These are phyloP conservation scores for Clonostachys byssicola DNA, from an alignment of 2,329 filamentous ascomycete genomes.

Conservation along the genomic window DNA sequence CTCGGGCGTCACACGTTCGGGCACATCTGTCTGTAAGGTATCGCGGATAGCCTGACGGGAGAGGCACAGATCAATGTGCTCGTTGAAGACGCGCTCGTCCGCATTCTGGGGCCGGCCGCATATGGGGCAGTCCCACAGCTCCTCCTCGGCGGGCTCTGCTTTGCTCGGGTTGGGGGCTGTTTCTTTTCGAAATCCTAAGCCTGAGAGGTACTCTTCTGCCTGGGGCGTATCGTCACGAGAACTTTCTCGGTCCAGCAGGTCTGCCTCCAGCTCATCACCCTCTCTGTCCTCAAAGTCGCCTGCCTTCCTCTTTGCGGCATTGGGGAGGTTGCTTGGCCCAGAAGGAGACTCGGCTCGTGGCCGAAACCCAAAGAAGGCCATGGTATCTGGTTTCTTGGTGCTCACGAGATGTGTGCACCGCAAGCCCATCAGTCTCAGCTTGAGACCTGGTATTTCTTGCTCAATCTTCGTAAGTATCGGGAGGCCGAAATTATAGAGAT, in stretches of 20 bases:
- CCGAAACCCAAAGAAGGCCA: slow-evolving; percentile 72
- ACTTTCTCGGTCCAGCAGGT: slow-evolving; percentile 5
- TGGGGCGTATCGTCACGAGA: slow-evolving; percentile 3
- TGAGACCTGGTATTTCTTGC: slow-evolving; percentile 77
- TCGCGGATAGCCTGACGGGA: slow-evolving; percentile 84
- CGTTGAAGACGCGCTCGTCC: slow-evolving; percentile 77
- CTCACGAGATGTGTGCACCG: slow-evolving; percentile 84
- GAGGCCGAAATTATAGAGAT: slow-evolving; percentile 76
- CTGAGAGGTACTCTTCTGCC: slow-evolving; percentile 6
- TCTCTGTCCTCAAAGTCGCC: slow-evolving; percentile 18
- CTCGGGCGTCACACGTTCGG: slow-evolving; percentile 1
- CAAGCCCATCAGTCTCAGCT: slow-evolving; percentile 80
- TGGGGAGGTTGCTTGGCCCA: slow-evolving; percentile 5
- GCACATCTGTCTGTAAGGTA: slow-evolving; percentile 56
- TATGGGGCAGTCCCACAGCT: slow-evolving; percentile 83
- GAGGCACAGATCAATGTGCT: slow-evolving; percentile 88
- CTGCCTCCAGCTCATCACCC: slow-evolving; percentile 18
- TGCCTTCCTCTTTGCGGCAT: slow-evolving; percentile 26
- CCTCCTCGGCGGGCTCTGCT: slow-evolving; percentile 21
- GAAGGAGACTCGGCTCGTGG: slow-evolving; percentile 16
- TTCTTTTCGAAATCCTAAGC: slow-evolving; percentile 31
- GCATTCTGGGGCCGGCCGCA: slow-evolving; percentile 73
- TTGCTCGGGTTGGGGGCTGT: slow-evolving; percentile 32
- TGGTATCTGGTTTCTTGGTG: slow-evolving; percentile 74
- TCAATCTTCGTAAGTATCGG: slow-evolving; percentile 83